Base-by-base conservation (phyloP, 2,329 filamentous ascomycete genomes). In the Reticulascus tulasneorum region DNA sequence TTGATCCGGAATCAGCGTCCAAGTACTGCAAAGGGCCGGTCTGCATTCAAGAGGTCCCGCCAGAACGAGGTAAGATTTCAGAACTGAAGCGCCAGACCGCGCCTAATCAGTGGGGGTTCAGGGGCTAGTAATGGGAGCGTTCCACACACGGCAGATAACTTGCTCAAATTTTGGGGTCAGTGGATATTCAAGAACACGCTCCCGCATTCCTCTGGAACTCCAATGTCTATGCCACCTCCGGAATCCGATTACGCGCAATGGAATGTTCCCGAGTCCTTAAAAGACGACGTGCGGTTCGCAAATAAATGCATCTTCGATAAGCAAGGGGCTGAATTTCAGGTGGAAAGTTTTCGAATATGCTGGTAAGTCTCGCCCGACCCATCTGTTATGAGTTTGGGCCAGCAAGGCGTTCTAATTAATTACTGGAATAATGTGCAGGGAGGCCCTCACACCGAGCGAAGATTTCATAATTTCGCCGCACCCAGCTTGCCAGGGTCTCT, bases 301-400 rank as follows among this genome's bases (percentile, higher is more conserved):
- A 69, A 69, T 32, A 55, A 66, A 28, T 64, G 69, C 9, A 75
- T 74, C 38, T 77, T 75, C 45, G 73, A 73, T 23, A 64, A 69
- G 32, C 67, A 66, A 8, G 69, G 69, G 22, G 61, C 62, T 20
- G 51, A 55, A 11, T 75, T 71, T 70, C 63, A 71, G 39, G 67
- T 75, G 56, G 67, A 68, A 29, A 69, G 74, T 44, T 67, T 75
- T 48, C 64, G 74, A 3, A 73, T 78, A 35, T 77, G 74, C 64
- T 78, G 74, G 73, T 76, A 48, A 54, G 64, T 53, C 16, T 15
- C 27, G 20, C 18, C 15, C 17, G 2, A 4, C 11, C 5, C 2
- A 9, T 13, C 23, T 15, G 16, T 9, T 20, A 27, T 13, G 5
- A 12, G 12, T 18, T 11, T 5, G 23, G 10, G 12, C 3, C 8